Percentiles rank a stretch among this genome's conserved stretches.
Conservation (phyloP, 2,329 filamentous ascomycete genomes). For the Thelonectria blattea region DNA sequence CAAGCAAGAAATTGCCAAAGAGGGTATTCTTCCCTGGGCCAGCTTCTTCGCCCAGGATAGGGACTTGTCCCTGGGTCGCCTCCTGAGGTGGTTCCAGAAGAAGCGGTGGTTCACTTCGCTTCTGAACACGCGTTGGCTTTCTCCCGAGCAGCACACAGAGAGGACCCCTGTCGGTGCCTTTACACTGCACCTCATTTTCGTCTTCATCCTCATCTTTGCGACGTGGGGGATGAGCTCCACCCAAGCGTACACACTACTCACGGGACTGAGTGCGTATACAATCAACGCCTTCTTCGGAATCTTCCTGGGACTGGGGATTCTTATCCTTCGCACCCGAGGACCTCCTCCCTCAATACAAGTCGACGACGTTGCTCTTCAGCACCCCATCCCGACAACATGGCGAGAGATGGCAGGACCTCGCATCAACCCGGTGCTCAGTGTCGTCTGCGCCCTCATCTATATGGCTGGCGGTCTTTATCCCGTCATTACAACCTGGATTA, state of each 20-base stretch:
- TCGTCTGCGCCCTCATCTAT: constrained; percentile 41
- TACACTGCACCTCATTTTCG: constrained; percentile 43
- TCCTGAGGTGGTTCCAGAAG: constrained; percentile 41
- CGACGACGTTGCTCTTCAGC: constrained; percentile 19
- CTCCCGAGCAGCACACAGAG: constrained; percentile 44
- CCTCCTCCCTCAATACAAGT: constrained; percentile 37
- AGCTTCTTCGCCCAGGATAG: constrained; percentile 53
- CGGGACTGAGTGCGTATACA: constrained; percentile 42
- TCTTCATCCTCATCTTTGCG: constrained; percentile 44
- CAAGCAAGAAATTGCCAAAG: constrained; percentile 67
- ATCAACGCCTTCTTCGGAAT: constrained; percentile 45
- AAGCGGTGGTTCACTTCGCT: constrained; percentile 40
- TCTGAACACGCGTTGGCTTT: constrained; percentile 39
- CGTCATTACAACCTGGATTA: constrained; percentile 43
- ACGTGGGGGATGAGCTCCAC: constrained; percentile 37
- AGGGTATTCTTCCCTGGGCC: constrained; percentile 59
- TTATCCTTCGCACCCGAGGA: constrained; percentile 43
- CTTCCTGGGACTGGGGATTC: constrained; percentile 44
- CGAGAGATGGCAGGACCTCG: constrained; percentile 40
- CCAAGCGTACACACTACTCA: constrained; percentile 42
- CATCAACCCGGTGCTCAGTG: constrained; percentile 41
- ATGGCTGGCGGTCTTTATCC: constrained; percentile 42
- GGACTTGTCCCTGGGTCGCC: constrained; percentile 43
- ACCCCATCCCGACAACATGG: constrained; percentile 35
- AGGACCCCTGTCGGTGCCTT: constrained; percentile 46